Evolutionary conservation across 495 filamentous ascomycete genomes (phyloP).

Genomic region (Aspergillus incahuasiensis): DNA sequence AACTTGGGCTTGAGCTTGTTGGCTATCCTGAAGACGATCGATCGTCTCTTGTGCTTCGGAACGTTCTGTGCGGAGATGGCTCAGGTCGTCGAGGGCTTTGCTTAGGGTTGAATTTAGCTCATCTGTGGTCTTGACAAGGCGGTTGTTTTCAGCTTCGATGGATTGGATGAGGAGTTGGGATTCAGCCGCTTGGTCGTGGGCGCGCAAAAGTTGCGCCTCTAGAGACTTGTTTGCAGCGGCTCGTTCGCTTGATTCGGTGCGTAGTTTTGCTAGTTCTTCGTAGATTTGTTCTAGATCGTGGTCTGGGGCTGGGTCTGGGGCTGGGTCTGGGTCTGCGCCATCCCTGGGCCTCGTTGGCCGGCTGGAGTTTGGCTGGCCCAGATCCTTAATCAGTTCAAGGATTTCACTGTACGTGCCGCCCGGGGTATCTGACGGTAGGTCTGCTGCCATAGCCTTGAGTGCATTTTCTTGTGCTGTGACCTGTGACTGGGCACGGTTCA

Average conservation of each 20-base stretch:
- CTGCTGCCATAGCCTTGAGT: constrained; percentile 39
- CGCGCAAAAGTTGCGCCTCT: constrained; percentile 31
- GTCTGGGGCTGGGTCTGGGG: constrained; percentile 12
- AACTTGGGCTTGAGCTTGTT: constrained; percentile 42
- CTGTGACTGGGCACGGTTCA: constrained; percentile 39
- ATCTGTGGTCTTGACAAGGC: constrained; percentile 29
- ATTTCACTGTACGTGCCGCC: constrained; percentile 42
- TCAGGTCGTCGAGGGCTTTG: constrained; percentile 32
- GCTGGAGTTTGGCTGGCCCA: constrained; percentile 23
- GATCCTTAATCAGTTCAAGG: constrained; percentile 38
- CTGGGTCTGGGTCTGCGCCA: constrained; percentile 8
- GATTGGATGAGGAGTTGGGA: constrained; percentile 39
- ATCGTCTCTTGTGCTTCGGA: constrained; percentile 59
- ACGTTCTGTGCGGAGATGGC: constrained; percentile 32
- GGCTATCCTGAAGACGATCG: constrained; percentile 75
- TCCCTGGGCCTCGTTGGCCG: constrained; percentile 21
- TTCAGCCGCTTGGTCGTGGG: constrained; percentile 39
- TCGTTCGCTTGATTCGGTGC: constrained; percentile 27
- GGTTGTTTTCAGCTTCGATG: constrained; percentile 45
- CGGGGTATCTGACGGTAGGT: constrained; percentile 29
- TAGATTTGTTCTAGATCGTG: constrained; percentile 21
- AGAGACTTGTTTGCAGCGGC: constrained; percentile 25
- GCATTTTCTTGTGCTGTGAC: constrained; percentile 41
- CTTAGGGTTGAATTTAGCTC: constrained; percentile 34
- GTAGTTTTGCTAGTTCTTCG: constrained; percentile 28